Conservation (phyloP, 2,329 filamentous ascomycete species). For the Dothidotthia symphoricarpi region DNA sequence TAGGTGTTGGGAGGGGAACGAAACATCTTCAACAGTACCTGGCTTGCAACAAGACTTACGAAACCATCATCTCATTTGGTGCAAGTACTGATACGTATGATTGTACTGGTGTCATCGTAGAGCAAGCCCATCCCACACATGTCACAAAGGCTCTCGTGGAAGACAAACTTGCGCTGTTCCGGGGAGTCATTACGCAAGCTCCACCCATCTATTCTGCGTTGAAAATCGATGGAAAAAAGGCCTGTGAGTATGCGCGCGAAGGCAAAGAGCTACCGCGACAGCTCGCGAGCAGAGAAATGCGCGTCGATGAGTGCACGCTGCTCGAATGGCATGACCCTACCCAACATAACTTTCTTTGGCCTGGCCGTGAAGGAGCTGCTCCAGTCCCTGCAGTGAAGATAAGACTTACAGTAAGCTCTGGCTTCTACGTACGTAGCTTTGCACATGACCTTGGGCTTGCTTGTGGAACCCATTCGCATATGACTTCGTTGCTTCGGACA, state of each 20-base stretch:
- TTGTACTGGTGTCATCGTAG: slow-evolving; percentile 19
- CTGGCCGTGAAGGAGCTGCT: slow-evolving; percentile 8
- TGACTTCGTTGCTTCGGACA: slow-evolving; percentile 25
- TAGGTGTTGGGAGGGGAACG: slow-evolving; percentile 33
- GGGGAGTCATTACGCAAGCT: slow-evolving; percentile 23
- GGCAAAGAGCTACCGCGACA: slow-evolving; percentile 26
- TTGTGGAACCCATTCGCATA: slow-evolving; percentile 24
- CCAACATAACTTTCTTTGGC: slow-evolving; percentile 16
- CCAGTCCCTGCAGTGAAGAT: slow-evolving; percentile 22
- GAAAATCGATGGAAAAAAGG: slow-evolving; percentile 32
- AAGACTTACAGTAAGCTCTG: slow-evolving; percentile 27
- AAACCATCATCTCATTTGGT: slow-evolving; percentile 30
- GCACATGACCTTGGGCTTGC: slow-evolving; percentile 32
- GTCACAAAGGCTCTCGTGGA: slow-evolving; percentile 20
- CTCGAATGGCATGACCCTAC: slow-evolving; percentile 26
- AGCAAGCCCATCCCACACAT: slow-evolving; percentile 13
- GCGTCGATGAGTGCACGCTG: slow-evolving; percentile 28
- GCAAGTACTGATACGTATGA: slow-evolving; percentile 34
- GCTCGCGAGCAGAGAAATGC: slow-evolving; percentile 28
- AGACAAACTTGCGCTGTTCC: slow-evolving; percentile 17
- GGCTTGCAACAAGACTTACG: slow-evolving; percentile 30
- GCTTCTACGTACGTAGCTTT: slow-evolving; percentile 37
- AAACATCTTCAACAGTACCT: slow-evolving; percentile 29
- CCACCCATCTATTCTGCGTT: slow-evolving; percentile 33
- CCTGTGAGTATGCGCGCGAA: slow-evolving; percentile 28